Conservation (phyloP, 768 basidiomycete species). For the Leccinum rimulosum region DNA sequence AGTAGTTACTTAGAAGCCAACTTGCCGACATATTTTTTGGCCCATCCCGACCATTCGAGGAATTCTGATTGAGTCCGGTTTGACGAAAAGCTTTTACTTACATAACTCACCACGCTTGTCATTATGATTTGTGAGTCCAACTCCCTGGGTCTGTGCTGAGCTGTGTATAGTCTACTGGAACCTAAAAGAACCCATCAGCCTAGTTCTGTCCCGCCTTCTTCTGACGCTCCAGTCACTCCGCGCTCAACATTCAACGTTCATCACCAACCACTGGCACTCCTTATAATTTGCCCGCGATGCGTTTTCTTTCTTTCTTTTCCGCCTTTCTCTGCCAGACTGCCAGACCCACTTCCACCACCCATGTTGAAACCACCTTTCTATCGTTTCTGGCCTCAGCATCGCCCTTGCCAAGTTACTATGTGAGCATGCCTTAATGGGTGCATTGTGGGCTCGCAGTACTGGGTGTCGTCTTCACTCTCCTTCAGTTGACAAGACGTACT, state of each 20-base stretch:
- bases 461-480: conserved; percentile 4
- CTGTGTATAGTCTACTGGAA: not conserved
- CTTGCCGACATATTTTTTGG: too few species aligned
- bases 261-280: conserved; percentile 10
- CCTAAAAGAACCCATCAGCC: conserved; percentile 17
- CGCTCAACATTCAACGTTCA: not conserved
- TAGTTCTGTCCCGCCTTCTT: not conserved
- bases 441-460: conserved; percentile 11
- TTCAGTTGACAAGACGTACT: not conserved
- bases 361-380: not conserved
- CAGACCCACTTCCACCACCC: not conserved
- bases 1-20: too few species aligned
- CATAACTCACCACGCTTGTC: not conserved
- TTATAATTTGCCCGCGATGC: conserved; percentile 12
- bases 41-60: conserved; percentile 15
- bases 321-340: conserved; percentile 8
- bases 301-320: conserved; percentile 14
- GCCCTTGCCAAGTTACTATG: not conserved
- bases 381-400: not conserved
- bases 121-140: not conserved
- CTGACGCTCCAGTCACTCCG: not conserved
- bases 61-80: conserved; percentile 14
- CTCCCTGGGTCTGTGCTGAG: not conserved
- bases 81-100: conserved; percentile 21
- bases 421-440: not conserved